phyloP scores from a whole-genome alignment of 129 eudicot genomes.

The Pittosporum tobira region DNA sequence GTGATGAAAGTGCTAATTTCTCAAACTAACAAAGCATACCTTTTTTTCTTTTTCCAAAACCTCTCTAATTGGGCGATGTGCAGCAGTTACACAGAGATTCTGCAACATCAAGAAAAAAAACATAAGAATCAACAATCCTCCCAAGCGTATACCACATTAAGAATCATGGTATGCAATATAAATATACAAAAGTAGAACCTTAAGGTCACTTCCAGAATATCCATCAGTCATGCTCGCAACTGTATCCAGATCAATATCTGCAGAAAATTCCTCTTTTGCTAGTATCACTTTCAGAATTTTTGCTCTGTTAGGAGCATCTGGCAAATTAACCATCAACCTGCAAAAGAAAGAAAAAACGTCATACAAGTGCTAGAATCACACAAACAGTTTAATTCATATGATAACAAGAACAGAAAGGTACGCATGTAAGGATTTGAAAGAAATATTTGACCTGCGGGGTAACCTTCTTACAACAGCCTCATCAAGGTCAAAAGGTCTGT shows the following conservation, averaged over 20 bases:
- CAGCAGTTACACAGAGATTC: constrained; percentile 96
- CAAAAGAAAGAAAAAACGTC: background rate
- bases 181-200: constrained; percentile 29
- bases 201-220: constrained; percentile 93
- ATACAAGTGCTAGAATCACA: background rate
- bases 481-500: constrained; percentile 61
- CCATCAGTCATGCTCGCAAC: constrained; percentile 96
- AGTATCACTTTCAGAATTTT: constrained; percentile 72
- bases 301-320: constrained; percentile 90
- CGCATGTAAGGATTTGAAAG: background rate
- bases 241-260: constrained; percentile 73
- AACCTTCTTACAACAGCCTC: constrained; percentile 51
- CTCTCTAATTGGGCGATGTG: constrained; percentile 86
- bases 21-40: constrained; percentile 26
- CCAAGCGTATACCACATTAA: background rate
- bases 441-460: constrained; percentile 31
- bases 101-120: constrained; percentile 27
- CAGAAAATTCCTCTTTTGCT: constrained; percentile 81
- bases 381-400: background rate
- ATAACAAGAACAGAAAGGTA: background rate
- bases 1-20: background rate
- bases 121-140: background rate
- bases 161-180: background rate
- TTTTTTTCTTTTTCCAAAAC: constrained; percentile 70
- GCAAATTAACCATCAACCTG: constrained; percentile 93